Evolutionary conservation across 805 yeast genomes (phyloP), one percentile per base, ranked within the genome.

Genomic region (Torulaspora indica): DNA sequence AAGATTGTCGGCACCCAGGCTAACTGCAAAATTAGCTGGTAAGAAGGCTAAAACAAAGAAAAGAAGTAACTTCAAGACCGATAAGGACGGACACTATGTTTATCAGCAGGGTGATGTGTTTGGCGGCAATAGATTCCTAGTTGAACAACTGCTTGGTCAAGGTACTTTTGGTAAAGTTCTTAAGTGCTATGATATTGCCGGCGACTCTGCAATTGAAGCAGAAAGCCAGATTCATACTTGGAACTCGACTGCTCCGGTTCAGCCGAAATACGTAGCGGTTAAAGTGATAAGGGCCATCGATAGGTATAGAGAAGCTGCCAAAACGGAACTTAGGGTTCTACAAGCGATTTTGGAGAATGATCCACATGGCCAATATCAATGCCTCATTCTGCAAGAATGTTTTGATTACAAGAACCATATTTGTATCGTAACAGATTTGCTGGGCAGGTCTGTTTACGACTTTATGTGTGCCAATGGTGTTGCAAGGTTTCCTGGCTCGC

Each of bases 81-180:
- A 82, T 54, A 76, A 77, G 46, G 82, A 84, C 48, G 95, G 95
- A 2, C 89, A 85, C 60, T 84, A 81, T 57, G 75, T 81, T 38
- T 79, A 81, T 10, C 74, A 73, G 38, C 64, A 72, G 8, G 78
- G 80, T 47, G 79, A 81, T 24, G 56, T 63, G 2, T 82, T 85
- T 62, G 87, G 95, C n/a, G 45, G 51, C 12, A 71, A 69, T 40
- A 67, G 95, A 36, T 90, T 84, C 63, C 67, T 74, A 14, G 82
- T 90, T 9, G 66, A 76, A 27, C 74, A 78, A 46, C 68, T 88
- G 27, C 69, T 93, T 44, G 99, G 99, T 0, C 91, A 90, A 49
- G 99, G 99, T 2, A 90, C 98, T 1, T 93, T 93, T 72, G 98
- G 98, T 8, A 98, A 93, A 68, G 99, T 93, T 37, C 95, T 90